A percentile compares a stretch with the other conserved stretches of the same genome.
These are phyloP conservation scores for Dactylonectria macrodidyma DNA, from an alignment of 2,329 filamentous ascomycete species.

Conservation along the genomic window DNA sequence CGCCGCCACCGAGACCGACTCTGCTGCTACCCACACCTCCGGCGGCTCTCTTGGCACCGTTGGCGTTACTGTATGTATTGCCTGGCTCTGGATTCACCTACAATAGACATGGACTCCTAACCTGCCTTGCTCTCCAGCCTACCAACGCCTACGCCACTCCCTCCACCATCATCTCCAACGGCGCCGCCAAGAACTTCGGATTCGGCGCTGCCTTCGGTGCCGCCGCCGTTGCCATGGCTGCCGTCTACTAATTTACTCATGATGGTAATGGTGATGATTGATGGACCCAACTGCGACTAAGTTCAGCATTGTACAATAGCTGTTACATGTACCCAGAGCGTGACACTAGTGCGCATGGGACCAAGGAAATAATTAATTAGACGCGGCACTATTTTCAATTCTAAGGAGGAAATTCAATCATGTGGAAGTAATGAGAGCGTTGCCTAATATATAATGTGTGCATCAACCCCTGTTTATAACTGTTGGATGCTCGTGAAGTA, in stretches of 20 bases:
- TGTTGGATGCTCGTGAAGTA: too few relatives aligned
- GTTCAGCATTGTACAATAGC: constrained; percentile 1
- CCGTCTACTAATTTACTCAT: constrained; percentile 26
- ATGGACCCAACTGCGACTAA: constrained; percentile 7
- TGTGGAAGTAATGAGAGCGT: not conserved
- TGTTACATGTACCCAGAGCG: not conserved
- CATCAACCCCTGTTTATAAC: not conserved
- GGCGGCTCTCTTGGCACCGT: constrained; percentile 32
- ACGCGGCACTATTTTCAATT: not conserved
- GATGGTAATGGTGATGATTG: not conserved
- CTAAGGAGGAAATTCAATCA: not conserved
- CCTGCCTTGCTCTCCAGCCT: constrained; percentile 8
- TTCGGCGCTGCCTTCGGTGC: constrained; percentile 19
- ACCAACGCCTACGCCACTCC: constrained; percentile 29
- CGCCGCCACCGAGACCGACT: constrained; percentile 4
- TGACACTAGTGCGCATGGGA: not conserved
- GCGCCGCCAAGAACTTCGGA: constrained; percentile 30
- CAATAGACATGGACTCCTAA: constrained; percentile 7
- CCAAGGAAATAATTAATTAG: not conserved
- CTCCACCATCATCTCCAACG: constrained; percentile 22
- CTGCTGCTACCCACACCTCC: constrained; percentile 19
- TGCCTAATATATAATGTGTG: not conserved
- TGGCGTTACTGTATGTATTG: constrained; percentile 29
- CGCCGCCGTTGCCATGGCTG: constrained; percentile 10
- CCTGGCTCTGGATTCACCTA: not conserved